These are phyloP conservation scores for Fusarium compactum DNA, from an alignment of 2,329 filamentous ascomycete genomes.

Conservation along the genomic window DNA sequence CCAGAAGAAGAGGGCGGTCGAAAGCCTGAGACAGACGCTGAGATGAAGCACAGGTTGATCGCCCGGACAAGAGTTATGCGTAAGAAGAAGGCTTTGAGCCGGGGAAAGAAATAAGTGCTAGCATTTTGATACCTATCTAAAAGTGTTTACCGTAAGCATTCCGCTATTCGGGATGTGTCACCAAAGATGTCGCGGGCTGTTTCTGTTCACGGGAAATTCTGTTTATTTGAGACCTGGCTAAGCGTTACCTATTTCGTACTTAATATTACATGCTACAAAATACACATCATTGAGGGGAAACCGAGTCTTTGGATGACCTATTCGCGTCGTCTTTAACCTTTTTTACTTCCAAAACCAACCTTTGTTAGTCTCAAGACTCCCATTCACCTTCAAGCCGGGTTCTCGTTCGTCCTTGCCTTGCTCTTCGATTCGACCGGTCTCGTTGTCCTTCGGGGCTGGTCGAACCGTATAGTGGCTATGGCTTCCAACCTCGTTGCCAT, in stretches of 20 bases:
- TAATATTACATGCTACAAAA: slow-evolving; percentile 25
- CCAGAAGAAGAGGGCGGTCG: slow-evolving; percentile 42
- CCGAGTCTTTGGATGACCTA: not conserved
- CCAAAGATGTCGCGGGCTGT: slow-evolving; percentile 11
- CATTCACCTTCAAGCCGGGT: slow-evolving; percentile 24
- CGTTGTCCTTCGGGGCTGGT: slow-evolving; percentile 45
- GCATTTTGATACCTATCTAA: slow-evolving; percentile 35
- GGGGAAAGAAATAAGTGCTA: slow-evolving; percentile 49
- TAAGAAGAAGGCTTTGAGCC: slow-evolving; percentile 69
- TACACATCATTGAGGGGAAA: slow-evolving; percentile 34
- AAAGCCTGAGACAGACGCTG: slow-evolving; percentile 55
- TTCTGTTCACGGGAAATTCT: not conserved
- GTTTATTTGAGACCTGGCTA: not conserved
- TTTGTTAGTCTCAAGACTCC: slow-evolving; percentile 45
- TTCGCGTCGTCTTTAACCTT: not conserved
- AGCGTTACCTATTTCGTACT: not conserved
- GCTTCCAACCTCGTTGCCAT: slow-evolving; percentile 57
- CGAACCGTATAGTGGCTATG: slow-evolving; percentile 53
- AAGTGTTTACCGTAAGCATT: slow-evolving; percentile 28
- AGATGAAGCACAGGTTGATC: slow-evolving; percentile 79
- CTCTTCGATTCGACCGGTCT: slow-evolving; percentile 11
- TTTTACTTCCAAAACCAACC: slow-evolving; percentile 59
- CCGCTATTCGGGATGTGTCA: not conserved
- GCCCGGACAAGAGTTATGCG: slow-evolving; percentile 85
- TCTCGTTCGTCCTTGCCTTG: slow-evolving; percentile 26